phyloP scores from a whole-genome alignment of 2,329 filamentous ascomycete genomes.

The Alternaria brassicae region DNA sequence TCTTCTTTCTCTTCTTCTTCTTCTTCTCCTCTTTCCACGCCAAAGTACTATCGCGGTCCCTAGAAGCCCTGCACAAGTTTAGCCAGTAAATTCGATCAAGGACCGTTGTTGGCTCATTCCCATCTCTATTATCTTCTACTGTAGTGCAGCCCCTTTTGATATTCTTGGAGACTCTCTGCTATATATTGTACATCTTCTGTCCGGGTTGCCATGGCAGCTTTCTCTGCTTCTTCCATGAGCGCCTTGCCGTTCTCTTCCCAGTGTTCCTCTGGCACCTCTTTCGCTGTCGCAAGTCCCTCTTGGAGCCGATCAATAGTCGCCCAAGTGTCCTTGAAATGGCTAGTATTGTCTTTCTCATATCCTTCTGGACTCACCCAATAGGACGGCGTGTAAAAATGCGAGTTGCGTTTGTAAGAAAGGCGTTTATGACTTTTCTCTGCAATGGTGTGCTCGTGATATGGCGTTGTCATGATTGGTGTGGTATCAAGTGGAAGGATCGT shows the following conservation, averaged over 20 bases:
- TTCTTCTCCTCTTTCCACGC: not conserved
- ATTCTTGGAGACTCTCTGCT: too few relatives aligned
- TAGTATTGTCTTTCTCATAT: slow-evolving; percentile 20
- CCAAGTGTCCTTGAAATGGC: slow-evolving; percentile 7
- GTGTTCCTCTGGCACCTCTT: not conserved
- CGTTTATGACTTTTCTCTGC: not conserved
- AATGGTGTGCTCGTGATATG: slow-evolving; percentile 14
- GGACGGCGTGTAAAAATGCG: slow-evolving; percentile 3
- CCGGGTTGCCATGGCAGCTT: not conserved
- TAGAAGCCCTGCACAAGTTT: not conserved
- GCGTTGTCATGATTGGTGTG: not conserved
- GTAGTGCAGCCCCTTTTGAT: not conserved
- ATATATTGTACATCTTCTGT: not conserved
- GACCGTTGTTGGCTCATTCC: not conserved
- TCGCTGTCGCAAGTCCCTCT: not conserved
- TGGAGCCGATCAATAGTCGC: not conserved
- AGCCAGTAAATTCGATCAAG: not conserved
- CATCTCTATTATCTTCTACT: not conserved
- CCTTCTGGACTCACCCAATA: slow-evolving; percentile 19
- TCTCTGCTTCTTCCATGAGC: not conserved
- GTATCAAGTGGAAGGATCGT: not conserved
- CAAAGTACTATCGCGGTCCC: not conserved
- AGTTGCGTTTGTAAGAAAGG: not conserved
- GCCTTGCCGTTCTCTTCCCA: not conserved
- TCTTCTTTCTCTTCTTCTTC: not conserved